Evolutionary conservation across 805 yeast genomes (phyloP).

Genomic region (Hanseniaspora guilliermondii): DNA sequence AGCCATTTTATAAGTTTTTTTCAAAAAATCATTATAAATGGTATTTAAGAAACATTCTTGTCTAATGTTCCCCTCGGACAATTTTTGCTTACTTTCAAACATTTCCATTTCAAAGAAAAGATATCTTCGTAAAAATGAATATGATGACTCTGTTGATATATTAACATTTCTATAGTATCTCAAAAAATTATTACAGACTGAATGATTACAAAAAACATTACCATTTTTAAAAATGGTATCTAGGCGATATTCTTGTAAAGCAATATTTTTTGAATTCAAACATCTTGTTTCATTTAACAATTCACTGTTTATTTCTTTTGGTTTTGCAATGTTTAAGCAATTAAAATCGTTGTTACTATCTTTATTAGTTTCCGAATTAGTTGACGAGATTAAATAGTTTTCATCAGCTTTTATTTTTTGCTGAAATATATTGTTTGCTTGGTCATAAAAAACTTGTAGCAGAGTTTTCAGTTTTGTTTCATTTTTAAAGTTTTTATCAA

Average conservation of each 20-base stretch:
- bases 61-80: constrained; percentile 20
- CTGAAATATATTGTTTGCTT: neutral
- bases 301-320: neutral
- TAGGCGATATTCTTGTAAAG: constrained; percentile 15
- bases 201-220: constrained; percentile 19
- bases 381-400: neutral
- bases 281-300: neutral
- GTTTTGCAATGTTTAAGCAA: neutral
- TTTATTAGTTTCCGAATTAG: neutral
- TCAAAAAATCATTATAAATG: constrained; percentile 19
- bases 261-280: constrained; percentile 10
- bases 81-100: constrained; percentile 16
- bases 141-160: constrained; percentile 14
- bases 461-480: neutral
- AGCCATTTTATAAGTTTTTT: neutral
- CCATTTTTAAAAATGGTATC: constrained; percentile 15
- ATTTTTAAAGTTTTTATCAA: neutral
- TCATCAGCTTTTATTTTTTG: neutral
- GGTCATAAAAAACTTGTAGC: neutral
- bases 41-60: constrained; percentile 21
- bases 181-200: constrained; percentile 13
- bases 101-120: constrained; percentile 27
- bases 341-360: neutral
- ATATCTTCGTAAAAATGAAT: constrained; percentile 14
- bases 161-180: constrained; percentile 4